phyloP scores from a whole-genome alignment of 345 rosid species.

The Balakata baccata region DNA sequence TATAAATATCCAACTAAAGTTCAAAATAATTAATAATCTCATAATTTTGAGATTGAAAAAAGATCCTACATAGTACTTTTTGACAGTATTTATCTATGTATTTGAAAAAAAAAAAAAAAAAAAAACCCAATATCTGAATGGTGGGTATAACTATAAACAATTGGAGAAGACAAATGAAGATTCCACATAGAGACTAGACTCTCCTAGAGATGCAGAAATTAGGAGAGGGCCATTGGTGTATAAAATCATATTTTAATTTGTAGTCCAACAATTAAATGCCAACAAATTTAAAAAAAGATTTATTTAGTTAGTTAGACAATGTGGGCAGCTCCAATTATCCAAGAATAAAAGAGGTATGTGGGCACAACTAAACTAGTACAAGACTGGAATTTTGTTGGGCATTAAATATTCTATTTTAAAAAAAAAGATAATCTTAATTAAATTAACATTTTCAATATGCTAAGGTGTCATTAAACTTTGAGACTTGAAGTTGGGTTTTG shows the following conservation, averaged over 20 bases:
- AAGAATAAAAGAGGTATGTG: conserved; percentile 20
- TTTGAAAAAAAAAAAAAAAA: too few species aligned
- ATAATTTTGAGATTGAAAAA: too few species aligned
- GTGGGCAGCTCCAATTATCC: background rate
- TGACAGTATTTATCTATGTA: too few species aligned
- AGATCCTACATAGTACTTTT: too few species aligned
- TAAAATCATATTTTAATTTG: background rate
- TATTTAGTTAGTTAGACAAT: background rate
- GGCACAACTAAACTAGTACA: conserved; percentile 13
- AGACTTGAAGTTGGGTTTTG: conserved; percentile 22
- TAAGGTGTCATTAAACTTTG: conserved; percentile 6
- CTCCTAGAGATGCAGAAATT: background rate
- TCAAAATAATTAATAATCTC: too few species aligned
- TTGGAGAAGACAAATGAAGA: conserved; percentile 4
- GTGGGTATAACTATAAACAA: background rate
- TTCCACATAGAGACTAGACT: conserved; percentile 5
- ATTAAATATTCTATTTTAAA: background rate
- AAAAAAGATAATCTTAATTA: background rate
- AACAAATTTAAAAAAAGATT: background rate
- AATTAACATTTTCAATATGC: background rate
- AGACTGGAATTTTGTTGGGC: background rate
- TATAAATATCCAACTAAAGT: too few species aligned
- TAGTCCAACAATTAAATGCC: background rate
- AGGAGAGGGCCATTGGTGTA: background rate
- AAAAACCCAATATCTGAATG: too few species aligned